These are phyloP conservation scores for Cordyceps militaris DNA, from an alignment of 2,329 filamentous ascomycete species.

Conservation along the genomic window DNA sequence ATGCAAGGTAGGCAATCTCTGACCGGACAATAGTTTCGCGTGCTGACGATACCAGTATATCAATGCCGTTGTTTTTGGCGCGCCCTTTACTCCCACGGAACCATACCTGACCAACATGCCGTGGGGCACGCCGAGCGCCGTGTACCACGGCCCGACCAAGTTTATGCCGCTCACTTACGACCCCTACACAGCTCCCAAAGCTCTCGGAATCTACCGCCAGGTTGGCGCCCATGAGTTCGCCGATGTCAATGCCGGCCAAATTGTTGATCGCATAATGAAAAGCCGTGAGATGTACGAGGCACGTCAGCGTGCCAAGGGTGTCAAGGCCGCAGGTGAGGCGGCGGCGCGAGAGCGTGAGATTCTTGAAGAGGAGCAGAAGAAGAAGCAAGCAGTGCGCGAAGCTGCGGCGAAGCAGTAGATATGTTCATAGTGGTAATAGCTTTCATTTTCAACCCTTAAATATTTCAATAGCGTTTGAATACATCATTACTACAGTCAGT, in stretches of 20 bases:
- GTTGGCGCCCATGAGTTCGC: slow-evolving; percentile 72
- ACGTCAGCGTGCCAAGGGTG: slow-evolving; percentile 79
- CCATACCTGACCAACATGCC: slow-evolving; percentile 71
- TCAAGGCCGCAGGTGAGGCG: slow-evolving; percentile 73
- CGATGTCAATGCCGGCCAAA: slow-evolving; percentile 84
- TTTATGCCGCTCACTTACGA: slow-evolving; percentile 79
- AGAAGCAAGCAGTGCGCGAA: slow-evolving; percentile 35
- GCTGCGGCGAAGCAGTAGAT: slow-evolving; percentile 6
- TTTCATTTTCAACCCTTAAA: too few species aligned
- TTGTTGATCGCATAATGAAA: slow-evolving; percentile 83
- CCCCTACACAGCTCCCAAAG: slow-evolving; percentile 73
- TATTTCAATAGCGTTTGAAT: too few species aligned
- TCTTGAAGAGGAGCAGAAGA: slow-evolving; percentile 51
- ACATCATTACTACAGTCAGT: too few species aligned
- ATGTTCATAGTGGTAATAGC: too few species aligned
- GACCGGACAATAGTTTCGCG: slow-evolving; percentile 2
- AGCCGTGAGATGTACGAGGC: slow-evolving; percentile 86
- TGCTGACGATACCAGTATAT: slow-evolving; percentile 56
- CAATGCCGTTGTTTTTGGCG: slow-evolving; percentile 79
- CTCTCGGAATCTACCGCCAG: slow-evolving; percentile 76
- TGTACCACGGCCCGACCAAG: slow-evolving; percentile 94
- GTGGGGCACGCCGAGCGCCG: slow-evolving; percentile 64
- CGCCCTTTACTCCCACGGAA: slow-evolving; percentile 78
- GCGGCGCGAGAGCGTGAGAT: slow-evolving; percentile 55
- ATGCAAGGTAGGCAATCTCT: slow-evolving; percentile 60